phyloP scores from a whole-genome alignment of 257 asterid genomes.

The Penstemon davidsonii region DNA sequence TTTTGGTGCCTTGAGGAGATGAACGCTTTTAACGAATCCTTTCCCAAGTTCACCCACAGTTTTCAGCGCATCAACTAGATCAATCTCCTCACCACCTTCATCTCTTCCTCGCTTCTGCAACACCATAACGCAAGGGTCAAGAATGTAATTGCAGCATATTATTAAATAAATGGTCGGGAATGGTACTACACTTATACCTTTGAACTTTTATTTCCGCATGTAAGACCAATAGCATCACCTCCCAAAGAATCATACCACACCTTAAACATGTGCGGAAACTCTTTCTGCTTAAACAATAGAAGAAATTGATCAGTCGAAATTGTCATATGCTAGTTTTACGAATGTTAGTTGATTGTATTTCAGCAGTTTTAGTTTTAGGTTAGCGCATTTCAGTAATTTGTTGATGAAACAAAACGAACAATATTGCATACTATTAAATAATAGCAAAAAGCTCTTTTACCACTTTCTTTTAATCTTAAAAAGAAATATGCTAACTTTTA shows the following conservation, averaged over 20 bases:
- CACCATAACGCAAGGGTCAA: slow-evolving; percentile 19
- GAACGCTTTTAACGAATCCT: slow-evolving; percentile 76
- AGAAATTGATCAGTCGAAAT: no score
- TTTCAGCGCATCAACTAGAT: slow-evolving; percentile 47
- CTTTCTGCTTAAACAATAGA: slow-evolving; percentile 51
- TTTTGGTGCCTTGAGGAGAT: slow-evolving; percentile 67
- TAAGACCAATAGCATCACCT: slow-evolving; percentile 94
- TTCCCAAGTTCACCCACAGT: slow-evolving; percentile 80
- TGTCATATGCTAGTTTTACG: no score
- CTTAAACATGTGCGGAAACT: slow-evolving; percentile 62
- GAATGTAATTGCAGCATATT: not conserved
- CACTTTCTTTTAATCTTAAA: not conserved
- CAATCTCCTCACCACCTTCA: slow-evolving; percentile 36
- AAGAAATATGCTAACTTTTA: not conserved
- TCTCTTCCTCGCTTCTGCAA: slow-evolving; percentile 84
- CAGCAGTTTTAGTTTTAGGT: no score
- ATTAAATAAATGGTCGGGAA: not conserved
- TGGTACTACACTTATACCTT: slow-evolving; percentile 45
- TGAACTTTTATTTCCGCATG: slow-evolving; percentile 50
- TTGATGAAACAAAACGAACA: no score
- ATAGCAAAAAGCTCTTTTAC: not conserved
- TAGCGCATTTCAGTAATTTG: no score
- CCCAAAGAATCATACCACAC: slow-evolving; percentile 93
- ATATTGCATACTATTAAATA: not conserved
- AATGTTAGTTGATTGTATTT: no score